A percentile compares a stretch with the other conserved stretches of the same genome.
Conservation (phyloP, 2,329 filamentous ascomycete species). For the Neonectria neomacrospora region DNA sequence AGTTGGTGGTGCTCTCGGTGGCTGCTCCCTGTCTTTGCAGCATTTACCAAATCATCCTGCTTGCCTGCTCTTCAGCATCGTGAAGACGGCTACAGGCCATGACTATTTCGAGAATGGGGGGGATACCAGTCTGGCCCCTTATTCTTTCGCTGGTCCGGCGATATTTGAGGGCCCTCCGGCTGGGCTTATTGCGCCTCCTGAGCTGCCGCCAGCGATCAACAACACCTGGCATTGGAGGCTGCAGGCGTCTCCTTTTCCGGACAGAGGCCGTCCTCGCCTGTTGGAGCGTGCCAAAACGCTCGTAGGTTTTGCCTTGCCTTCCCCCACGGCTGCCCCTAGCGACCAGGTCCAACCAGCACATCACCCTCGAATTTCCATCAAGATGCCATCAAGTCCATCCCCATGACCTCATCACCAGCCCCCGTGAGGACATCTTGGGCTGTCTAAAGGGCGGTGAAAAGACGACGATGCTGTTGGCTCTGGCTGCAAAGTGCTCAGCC, state of each 20-base stretch:
- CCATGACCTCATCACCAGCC: constrained; percentile 1
- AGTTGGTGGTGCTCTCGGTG: background rate
- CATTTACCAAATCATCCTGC: background rate
- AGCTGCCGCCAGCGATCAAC: background rate
- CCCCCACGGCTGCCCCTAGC: too few species aligned
- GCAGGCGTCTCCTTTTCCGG: background rate
- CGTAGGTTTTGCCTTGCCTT: background rate
- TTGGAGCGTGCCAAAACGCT: background rate
- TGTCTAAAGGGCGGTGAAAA: constrained; percentile 4
- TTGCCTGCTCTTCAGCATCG: background rate
- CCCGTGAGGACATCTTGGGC: background rate
- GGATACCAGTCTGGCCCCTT: background rate
- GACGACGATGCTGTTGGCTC: constrained; percentile 4
- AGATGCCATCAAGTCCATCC: background rate
- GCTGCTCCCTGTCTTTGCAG: background rate
- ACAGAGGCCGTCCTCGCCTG: background rate
- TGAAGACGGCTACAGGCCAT: background rate
- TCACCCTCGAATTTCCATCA: background rate
- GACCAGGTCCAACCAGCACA: background rate
- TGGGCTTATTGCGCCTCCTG: background rate
- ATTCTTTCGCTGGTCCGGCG: background rate
- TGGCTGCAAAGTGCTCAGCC: background rate
- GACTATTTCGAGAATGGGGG: background rate
- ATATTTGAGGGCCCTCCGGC: background rate
- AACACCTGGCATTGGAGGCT: background rate